A percentile compares a stretch with the other conserved stretches of the same genome.
These are phyloP conservation scores for Tulasnella sp. DNA, from an alignment of 768 basidiomycete species.

Conservation along the genomic window DNA sequence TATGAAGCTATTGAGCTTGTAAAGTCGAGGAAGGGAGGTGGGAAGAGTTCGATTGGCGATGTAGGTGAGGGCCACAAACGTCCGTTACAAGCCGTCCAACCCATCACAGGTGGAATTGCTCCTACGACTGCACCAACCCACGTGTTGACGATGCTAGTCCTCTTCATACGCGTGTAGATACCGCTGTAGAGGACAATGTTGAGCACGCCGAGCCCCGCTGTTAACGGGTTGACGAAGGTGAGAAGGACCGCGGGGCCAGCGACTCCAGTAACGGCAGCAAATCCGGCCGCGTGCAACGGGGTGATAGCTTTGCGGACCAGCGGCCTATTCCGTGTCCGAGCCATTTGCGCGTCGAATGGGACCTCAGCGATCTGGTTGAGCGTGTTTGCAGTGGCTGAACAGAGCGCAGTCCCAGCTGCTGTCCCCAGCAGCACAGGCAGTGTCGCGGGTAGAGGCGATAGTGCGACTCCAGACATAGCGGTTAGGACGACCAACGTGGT, in stretches of 20 bases:
- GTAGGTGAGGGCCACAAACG: slow-evolving; percentile 60
- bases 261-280: slow-evolving; percentile 71
- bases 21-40: slow-evolving; percentile 53
- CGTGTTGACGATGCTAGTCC: slow-evolving; percentile 76
- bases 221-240: slow-evolving; percentile 79
- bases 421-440: slow-evolving; percentile 82
- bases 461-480: slow-evolving; percentile 86
- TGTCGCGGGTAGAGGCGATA: slow-evolving; percentile 82
- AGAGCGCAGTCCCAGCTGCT: slow-evolving; percentile 83
- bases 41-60: slow-evolving; percentile 57
- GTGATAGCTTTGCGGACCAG: slow-evolving; percentile 81
- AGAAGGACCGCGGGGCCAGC: slow-evolving; percentile 75
- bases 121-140: slow-evolving; percentile 96
- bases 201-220: slow-evolving; percentile 73
- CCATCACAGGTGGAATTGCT: slow-evolving; percentile 91
- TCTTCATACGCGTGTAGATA: slow-evolving; percentile 88
- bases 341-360: slow-evolving; percentile 96
- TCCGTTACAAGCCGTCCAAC: slow-evolving; percentile 94
- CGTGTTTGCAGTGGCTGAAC: slow-evolving; percentile 89
- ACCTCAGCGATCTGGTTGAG: slow-evolving; percentile 93
- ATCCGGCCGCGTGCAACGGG: slow-evolving; percentile 76
- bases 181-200: slow-evolving; percentile 91
- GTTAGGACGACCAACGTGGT: slow-evolving; percentile 81
- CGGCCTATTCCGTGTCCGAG: slow-evolving; percentile 80
- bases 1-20: slow-evolving; percentile 41